A percentile compares a stretch with the other conserved stretches of the same genome.
Conservation (phyloP, 345 rosid species). For the Pugionium dolabratum region DNA sequence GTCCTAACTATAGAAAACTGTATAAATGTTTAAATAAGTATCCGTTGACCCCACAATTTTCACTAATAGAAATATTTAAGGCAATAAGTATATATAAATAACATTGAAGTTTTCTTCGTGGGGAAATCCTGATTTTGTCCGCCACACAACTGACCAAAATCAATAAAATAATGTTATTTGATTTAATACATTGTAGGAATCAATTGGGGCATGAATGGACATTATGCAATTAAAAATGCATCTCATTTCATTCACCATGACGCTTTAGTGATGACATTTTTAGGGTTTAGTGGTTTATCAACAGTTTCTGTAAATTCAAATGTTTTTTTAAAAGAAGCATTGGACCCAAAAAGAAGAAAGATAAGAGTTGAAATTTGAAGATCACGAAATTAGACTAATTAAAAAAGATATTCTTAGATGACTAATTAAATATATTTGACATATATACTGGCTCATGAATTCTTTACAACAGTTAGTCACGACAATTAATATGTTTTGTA, state of each 20-base stretch:
- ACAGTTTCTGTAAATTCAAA: not conserved
- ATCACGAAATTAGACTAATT: not conserved
- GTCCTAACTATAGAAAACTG: not conserved
- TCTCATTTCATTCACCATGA: slow-evolving; percentile 37
- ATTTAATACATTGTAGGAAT: slow-evolving; percentile 39
- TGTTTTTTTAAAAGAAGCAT: not conserved
- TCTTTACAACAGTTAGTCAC: not conserved
- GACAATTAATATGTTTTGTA: too few species aligned
- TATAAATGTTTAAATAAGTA: not conserved
- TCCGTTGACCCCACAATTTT: slow-evolving; percentile 10
- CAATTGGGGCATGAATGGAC: slow-evolving; percentile 40
- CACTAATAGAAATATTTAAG: slow-evolving; percentile 15
- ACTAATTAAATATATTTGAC: not conserved
- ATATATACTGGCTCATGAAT: slow-evolving; percentile 9
- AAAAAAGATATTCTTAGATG: not conserved
- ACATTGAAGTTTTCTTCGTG: slow-evolving; percentile 33
- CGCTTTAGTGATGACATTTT: slow-evolving; percentile 42
- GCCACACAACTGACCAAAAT: slow-evolving; percentile 37
- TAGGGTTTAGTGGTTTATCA: slow-evolving; percentile 29
- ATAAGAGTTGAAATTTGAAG: slow-evolving; percentile 7
- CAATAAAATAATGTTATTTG: slow-evolving; percentile 27
- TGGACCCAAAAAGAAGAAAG: not conserved
- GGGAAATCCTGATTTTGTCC: slow-evolving; percentile 40
- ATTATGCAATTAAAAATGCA: slow-evolving; percentile 30
- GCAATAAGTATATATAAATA: slow-evolving; percentile 19